These are phyloP conservation scores for Exsudoporus frostii DNA, from an alignment of 768 basidiomycete genomes.

Conservation along the genomic window DNA sequence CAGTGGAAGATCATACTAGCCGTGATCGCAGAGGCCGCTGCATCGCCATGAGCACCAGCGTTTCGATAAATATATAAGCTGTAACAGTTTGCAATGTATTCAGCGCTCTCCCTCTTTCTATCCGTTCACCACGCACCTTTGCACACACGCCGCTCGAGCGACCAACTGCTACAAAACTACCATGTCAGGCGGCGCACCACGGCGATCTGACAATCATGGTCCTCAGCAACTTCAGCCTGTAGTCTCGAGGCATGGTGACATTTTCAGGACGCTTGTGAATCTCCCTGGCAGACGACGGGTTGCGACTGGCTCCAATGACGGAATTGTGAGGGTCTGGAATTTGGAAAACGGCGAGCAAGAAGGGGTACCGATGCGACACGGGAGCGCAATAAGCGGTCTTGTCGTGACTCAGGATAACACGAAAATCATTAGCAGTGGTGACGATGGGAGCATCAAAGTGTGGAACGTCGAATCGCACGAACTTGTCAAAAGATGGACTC, in stretches of 20 bases:
- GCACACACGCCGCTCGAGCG: no score
- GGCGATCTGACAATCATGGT: background rate
- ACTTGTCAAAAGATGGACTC: background rate
- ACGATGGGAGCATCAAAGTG: background rate
- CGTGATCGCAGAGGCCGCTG: no score
- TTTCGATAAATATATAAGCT: no score
- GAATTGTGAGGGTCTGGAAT: background rate
- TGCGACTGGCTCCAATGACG: background rate
- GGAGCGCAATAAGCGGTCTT: rapidly evolving
- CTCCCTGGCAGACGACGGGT: background rate
- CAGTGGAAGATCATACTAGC: no score
- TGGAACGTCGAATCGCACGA: conserved; percentile 1
- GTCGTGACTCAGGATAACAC: background rate
- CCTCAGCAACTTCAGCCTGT: background rate
- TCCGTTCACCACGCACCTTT: no score
- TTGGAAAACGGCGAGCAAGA: background rate
- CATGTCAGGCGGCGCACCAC: background rate
- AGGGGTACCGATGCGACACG: background rate
- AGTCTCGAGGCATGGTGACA: background rate
- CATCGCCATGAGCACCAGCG: no score
- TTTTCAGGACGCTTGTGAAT: background rate
- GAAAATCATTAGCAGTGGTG: background rate
- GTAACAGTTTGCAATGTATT: no score
- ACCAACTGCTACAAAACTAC: background rate
- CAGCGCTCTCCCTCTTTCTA: no score